phyloP scores from a whole-genome alignment of 129 eudicot species.

The Deinandra increscens region DNA sequence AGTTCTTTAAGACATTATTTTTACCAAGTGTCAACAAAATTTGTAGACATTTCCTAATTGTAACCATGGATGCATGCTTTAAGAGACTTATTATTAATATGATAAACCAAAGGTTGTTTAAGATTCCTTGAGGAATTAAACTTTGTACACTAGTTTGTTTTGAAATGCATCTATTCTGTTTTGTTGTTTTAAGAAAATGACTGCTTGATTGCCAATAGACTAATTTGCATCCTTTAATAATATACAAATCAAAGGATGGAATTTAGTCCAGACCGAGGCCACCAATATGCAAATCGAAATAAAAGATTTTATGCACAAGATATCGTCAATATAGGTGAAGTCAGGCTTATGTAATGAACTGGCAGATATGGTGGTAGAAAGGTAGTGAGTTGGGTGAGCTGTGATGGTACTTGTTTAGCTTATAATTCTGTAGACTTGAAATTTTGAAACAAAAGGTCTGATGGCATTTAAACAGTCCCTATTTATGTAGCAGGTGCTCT shows the following conservation, averaged over 20 bases:
- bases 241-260: conserved; percentile 4
- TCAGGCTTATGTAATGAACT: neutral
- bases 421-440: conserved; percentile 2
- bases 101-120: conserved; percentile 10
- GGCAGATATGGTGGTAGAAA: neutral
- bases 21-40: neutral
- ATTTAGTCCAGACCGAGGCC: conserved; percentile 3
- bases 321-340: conserved; percentile 12
- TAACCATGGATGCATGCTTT: conserved; percentile 1
- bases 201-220: neutral
- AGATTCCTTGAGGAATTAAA: neutral
- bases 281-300: neutral
- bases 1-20: neutral
- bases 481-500: neutral
- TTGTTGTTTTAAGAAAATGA: neutral
- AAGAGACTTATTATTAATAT: neutral
- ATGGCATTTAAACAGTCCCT: conserved; percentile 1
- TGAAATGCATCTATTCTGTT: neutral
- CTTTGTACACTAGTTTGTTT: neutral
- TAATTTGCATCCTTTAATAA: neutral
- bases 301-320: neutral
- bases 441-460: neutral
- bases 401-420: neutral
- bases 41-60: neutral
- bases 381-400: neutral